Conservation (phyloP, 1,139 yeast species). For the Lodderomyces orthopsilosis region DNA sequence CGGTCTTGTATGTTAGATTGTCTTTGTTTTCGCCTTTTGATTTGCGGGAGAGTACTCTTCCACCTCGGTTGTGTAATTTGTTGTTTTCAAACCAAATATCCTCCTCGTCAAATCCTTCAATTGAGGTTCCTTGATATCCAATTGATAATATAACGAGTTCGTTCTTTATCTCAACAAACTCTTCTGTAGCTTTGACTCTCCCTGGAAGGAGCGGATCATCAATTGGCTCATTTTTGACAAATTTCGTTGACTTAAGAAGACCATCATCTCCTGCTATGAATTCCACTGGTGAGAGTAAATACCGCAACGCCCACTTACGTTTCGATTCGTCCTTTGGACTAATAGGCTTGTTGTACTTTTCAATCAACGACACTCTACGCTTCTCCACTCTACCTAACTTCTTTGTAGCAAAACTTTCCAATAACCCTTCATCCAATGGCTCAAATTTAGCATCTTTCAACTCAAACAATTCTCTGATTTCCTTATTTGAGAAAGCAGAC, state of each 20-base stretch:
- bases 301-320: conserved; percentile 63
- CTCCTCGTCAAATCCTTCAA: conserved; percentile 54
- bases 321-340: conserved; percentile 15
- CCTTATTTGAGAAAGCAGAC: conserved; percentile 91
- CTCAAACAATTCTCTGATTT: conserved; percentile 78
- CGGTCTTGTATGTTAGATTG: conserved; percentile 30
- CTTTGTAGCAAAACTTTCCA: conserved; percentile 37
- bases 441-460: conserved; percentile 55
- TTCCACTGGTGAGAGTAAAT: conserved; percentile 62
- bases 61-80: conserved; percentile 56
- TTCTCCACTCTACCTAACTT: conserved; percentile 63
- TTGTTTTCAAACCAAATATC: conserved; percentile 62
- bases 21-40: conserved; percentile 22
- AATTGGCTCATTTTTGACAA: conserved; percentile 44
- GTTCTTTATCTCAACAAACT: conserved; percentile 36
- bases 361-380: conserved; percentile 63
- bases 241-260: conserved; percentile 45
- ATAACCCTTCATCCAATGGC: conserved; percentile 47
- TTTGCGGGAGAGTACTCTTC: conserved; percentile 46
- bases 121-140: conserved; percentile 74
- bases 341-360: conserved; percentile 42
- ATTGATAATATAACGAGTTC: conserved; percentile 81
- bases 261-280: conserved; percentile 37
- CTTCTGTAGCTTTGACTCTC: conserved; percentile 42
- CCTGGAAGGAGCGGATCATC: conserved; percentile 32